A percentile compares a stretch with the other conserved stretches of the same genome.
These are phyloP conservation scores for Apiospora pterosperma DNA, from an alignment of 2,329 filamentous ascomycete species.

Conservation along the genomic window DNA sequence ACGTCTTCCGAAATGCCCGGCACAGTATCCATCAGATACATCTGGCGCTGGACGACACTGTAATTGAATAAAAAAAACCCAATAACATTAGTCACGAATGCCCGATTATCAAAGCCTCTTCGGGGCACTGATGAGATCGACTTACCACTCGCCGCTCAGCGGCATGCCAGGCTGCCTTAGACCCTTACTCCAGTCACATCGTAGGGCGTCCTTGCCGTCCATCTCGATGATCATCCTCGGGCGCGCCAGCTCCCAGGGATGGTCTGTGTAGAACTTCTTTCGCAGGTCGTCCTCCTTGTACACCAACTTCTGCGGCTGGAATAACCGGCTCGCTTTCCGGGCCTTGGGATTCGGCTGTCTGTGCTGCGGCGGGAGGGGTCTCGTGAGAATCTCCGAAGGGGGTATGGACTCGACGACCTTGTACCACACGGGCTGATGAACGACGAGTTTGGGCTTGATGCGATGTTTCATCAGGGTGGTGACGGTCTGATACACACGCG, in stretches of 20 bases:
- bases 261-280: conserved; percentile 81
- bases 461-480: conserved; percentile 32
- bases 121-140: neutral
- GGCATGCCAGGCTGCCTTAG: conserved; percentile 71
- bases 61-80: too few species aligned
- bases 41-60: conserved; percentile 89
- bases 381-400: conserved; percentile 55
- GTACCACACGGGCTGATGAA: conserved; percentile 45
- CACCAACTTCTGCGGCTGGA: conserved; percentile 71
- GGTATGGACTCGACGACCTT: conserved; percentile 49
- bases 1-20: conserved; percentile 55
- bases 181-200: conserved; percentile 74
- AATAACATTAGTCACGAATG: conserved; percentile 3
- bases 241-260: conserved; percentile 94
- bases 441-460: conserved; percentile 23
- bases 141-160: conserved; percentile 80
- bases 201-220: conserved; percentile 76
- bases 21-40: conserved; percentile 73
- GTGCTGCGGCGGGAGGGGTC: conserved; percentile 49
- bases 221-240: conserved; percentile 81
- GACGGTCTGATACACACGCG: conserved; percentile 41
- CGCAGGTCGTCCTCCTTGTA: conserved; percentile 85
- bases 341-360: conserved; percentile 38
- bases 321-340: conserved; percentile 70
- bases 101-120: neutral